Evolutionary conservation across 352 stramenopile species (phyloP).

Genomic region (Vaucheria bursata): DNA sequence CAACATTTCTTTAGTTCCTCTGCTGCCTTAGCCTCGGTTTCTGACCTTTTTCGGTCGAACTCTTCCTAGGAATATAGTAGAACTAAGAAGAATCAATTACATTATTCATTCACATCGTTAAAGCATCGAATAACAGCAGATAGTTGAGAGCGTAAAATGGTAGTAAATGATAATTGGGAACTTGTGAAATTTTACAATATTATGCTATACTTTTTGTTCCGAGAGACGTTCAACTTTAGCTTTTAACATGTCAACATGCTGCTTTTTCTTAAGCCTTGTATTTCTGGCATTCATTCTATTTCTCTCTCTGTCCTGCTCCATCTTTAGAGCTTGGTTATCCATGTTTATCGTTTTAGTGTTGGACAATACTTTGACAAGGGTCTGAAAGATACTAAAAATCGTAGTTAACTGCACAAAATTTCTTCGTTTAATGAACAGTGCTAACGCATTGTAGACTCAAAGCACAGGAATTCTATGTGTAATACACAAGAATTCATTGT

Average conservation of each 20-base stretch:
- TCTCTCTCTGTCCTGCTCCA: background rate
- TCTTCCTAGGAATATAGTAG: background rate
- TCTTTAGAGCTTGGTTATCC: background rate
- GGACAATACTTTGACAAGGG: no score
- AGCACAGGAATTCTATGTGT: no score
- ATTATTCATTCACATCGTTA: background rate
- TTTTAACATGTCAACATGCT: slow-evolving; percentile 51
- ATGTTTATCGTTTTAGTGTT: no score
- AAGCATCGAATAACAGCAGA: background rate
- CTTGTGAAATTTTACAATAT: no score
- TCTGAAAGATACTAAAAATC: no score
- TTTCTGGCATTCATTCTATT: slow-evolving; percentile 46
- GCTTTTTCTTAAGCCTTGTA: slow-evolving; percentile 50
- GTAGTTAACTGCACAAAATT: no score
- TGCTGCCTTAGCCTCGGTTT: slow-evolving; percentile 22
- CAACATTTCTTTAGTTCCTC: background rate
- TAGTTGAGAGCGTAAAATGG: no score
- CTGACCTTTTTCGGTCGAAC: slow-evolving; percentile 13
- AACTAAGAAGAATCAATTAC: background rate
- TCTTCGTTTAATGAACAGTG: no score
- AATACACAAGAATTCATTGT: no score
- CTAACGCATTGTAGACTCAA: no score
- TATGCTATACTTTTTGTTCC: slow-evolving; percentile 33
- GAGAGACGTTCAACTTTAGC: slow-evolving; percentile 42
- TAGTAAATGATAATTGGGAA: no score